Evolutionary conservation across 345 rosid species (phyloP), one percentile per base, ranked within the genome.

Genomic region (Cochlearia excelsa): DNA sequence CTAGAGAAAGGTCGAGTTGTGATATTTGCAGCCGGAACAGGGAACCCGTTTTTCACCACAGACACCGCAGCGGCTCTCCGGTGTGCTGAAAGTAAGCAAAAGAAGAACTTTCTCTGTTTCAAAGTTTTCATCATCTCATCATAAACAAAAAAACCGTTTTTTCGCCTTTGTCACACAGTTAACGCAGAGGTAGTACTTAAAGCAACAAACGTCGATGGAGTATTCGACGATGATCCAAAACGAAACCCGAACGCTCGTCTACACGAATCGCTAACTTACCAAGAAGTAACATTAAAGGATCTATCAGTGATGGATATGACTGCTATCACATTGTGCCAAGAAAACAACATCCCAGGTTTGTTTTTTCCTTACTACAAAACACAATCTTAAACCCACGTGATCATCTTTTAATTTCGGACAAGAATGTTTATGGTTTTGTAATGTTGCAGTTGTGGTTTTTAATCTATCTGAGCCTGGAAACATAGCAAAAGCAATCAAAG

Each of bases 241-340:
- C 1, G 41, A 64, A 89, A 93, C 76, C 95, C 95, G 41, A 80
- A 85, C 74, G 97, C 97, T 42, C 71, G 78, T 29, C 93, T 93
- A 44, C 89, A 78, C 29, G 87, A 89, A 16, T 71, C 88, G 39
- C 67, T 85, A 28, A 86, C 97, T 6, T 89, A 85, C 78, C 83
- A 86, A 0, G 97, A 93, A 61, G 94, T 93, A 64, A 85, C 87
- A 44, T 86, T 88, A 0, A 93, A 82, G 70, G 97, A 88, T 71
- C 89, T 92, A 50, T 88, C 95, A 0, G 97, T 92, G 2, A 92
- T 92, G 99, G 97, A 92, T 74, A 81, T 92, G 99, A 92, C 99
- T 35, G 95, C 97, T 65, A 78, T 86, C 63, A 88, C 99, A 41
- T 71, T 93, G 49, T 92, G 95, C 76, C 97, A 88, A 81, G 99